Conservation (phyloP, 805 yeast species). For the Ogataea nonfermentans region DNA sequence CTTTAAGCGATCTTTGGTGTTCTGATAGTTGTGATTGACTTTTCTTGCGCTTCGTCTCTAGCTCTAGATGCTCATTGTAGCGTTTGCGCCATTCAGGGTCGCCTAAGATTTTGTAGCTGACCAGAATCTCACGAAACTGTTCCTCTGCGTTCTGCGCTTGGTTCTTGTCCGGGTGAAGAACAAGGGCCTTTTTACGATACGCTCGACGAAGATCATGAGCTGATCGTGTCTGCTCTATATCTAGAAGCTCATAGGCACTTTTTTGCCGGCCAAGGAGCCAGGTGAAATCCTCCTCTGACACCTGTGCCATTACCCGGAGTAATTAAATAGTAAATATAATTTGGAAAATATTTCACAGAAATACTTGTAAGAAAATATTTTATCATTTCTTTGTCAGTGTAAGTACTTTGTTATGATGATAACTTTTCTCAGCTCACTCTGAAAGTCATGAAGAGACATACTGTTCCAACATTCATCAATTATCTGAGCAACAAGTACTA, state of each 20-base stretch:
- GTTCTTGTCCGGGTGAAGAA: slow-evolving; percentile 37
- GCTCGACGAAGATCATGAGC: slow-evolving; percentile 23
- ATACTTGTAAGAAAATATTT: slow-evolving; percentile 2
- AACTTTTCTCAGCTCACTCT: slow-evolving; percentile 59
- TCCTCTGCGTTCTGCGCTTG: slow-evolving; percentile 27
- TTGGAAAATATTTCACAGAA: slow-evolving; percentile 1
- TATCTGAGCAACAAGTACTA: slow-evolving; percentile 26
- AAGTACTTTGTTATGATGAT: slow-evolving; percentile 41
- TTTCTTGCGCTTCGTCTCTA: slow-evolving; percentile 1
- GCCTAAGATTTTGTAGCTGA: slow-evolving; percentile 27
- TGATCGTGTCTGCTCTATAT: neutral
- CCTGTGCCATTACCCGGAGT: slow-evolving; percentile 15
- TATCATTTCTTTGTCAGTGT: slow-evolving; percentile 1
- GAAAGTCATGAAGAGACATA: slow-evolving; percentile 50
- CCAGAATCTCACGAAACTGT: slow-evolving; percentile 29
- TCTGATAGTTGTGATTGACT: slow-evolving; percentile 8
- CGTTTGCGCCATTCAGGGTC: slow-evolving; percentile 16
- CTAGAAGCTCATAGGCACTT: slow-evolving; percentile 20
- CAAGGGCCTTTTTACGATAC: slow-evolving; percentile 32
- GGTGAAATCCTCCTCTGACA: slow-evolving; percentile 17
- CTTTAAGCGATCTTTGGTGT: slow-evolving; percentile 22
- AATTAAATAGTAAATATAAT: neutral
- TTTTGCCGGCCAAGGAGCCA: slow-evolving; percentile 20
- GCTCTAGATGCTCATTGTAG: slow-evolving; percentile 24
- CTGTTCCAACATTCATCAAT: slow-evolving; percentile 51